Conservation (phyloP, 208 protist genomes). For the Wallacemonas rigidus region DNA sequence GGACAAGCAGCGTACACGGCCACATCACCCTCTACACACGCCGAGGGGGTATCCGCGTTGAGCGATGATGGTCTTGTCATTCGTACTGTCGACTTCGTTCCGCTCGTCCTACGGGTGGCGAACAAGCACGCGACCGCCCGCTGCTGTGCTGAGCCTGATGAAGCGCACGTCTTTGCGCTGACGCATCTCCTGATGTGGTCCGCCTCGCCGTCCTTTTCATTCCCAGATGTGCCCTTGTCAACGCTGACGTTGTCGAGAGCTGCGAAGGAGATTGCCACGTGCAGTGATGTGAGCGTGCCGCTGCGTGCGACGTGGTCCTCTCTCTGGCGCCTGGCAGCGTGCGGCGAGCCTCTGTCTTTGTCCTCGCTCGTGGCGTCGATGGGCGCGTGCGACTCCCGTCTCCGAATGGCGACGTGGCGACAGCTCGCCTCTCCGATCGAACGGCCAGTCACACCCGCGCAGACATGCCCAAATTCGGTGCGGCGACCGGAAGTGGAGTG, state of each 20-base stretch:
- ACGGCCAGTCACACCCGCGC: constrained; percentile 1
- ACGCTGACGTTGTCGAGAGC: not conserved
- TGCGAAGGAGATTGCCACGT: too few species aligned
- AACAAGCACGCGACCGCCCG: not conserved
- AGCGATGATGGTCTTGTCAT: not conserved
- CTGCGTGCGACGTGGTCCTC: not conserved
- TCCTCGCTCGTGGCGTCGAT: not conserved
- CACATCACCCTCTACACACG: not conserved
- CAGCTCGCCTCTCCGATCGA: constrained; percentile 9
- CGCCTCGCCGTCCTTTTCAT: too few species aligned
- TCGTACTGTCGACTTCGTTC: not conserved
- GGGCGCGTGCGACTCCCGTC: not conserved
- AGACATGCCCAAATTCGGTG: not conserved
- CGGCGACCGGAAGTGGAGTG: too few species aligned
- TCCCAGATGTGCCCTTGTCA: too few species aligned
- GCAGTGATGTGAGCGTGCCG: too few species aligned
- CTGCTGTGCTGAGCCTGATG: not conserved
- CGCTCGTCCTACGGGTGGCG: not conserved
- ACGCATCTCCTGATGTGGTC: too few species aligned
- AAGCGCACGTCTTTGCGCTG: too few species aligned
- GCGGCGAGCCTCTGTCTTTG: not conserved
- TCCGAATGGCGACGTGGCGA: constrained; percentile 9
- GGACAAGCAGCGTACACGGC: not conserved
- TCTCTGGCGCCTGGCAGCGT: not conserved
- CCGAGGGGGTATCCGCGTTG: too few species aligned